A percentile compares a stretch with the other conserved stretches of the same genome.
Evolutionary conservation across 352 stramenopile genomes (phyloP).

Genomic region (Globisporangium nagaii): DNA sequence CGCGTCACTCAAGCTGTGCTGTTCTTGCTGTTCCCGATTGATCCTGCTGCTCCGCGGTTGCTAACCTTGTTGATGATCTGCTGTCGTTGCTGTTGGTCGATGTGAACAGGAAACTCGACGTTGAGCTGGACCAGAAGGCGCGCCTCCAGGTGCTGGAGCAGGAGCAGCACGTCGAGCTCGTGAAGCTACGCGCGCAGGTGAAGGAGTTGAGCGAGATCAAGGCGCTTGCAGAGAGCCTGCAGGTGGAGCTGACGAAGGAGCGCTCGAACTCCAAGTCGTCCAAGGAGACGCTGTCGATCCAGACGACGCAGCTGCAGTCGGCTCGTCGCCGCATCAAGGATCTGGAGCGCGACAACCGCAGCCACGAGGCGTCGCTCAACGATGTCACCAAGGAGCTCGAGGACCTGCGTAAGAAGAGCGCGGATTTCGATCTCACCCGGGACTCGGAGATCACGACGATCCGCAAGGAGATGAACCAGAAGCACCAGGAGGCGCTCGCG

Average conservation of each 20-base stretch:
- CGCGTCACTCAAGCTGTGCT: no score
- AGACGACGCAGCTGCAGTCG: slow-evolving; percentile 62
- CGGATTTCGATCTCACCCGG: slow-evolving; percentile 63
- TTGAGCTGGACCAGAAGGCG: slow-evolving; percentile 69
- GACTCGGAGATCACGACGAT: slow-evolving; percentile 66
- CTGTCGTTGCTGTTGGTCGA: neutral
- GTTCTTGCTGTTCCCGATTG: neutral
- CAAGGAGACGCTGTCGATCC: slow-evolving; percentile 70
- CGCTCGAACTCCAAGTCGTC: slow-evolving; percentile 55
- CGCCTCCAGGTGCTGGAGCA: slow-evolving; percentile 72
- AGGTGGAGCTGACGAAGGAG: slow-evolving; percentile 49
- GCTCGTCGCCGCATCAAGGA: slow-evolving; percentile 65
- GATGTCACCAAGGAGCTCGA: slow-evolving; percentile 63
- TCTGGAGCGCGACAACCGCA: slow-evolving; percentile 63
- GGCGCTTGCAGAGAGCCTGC: slow-evolving; percentile 40
- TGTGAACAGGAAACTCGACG: slow-evolving; percentile 48
- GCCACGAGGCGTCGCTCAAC: slow-evolving; percentile 34
- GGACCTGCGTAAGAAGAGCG: slow-evolving; percentile 67
- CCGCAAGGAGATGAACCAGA: slow-evolving; percentile 71
- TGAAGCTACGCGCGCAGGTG: slow-evolving; percentile 68
- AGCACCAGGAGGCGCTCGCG: slow-evolving; percentile 64
- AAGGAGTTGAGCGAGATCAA: slow-evolving; percentile 64
- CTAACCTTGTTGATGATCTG: neutral
- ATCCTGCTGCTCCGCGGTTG: neutral
- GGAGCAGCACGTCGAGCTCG: slow-evolving; percentile 71